phyloP scores from a whole-genome alignment of 2,329 filamentous ascomycete species.

The Arthroderma sp. region DNA sequence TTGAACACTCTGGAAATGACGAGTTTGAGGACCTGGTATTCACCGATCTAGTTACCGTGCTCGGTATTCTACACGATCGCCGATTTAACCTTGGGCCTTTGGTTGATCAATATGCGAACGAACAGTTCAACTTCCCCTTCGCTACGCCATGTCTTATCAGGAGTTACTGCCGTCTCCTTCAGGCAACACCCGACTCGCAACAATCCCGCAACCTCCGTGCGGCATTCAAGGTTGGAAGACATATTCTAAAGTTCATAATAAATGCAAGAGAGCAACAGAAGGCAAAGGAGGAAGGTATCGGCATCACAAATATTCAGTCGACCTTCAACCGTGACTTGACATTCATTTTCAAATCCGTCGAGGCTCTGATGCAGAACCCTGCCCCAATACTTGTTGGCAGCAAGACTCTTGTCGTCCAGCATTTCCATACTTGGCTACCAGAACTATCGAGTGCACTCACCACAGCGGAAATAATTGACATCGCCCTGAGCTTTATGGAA shows the following conservation, averaged over 20 bases:
- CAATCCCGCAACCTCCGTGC: slow-evolving; percentile 74
- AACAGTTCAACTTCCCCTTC: slow-evolving; percentile 82
- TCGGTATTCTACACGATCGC: slow-evolving; percentile 88
- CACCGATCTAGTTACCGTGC: slow-evolving; percentile 72
- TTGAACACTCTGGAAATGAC: slow-evolving; percentile 81
- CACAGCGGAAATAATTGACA: slow-evolving; percentile 75
- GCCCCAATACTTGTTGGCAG: slow-evolving; percentile 81
- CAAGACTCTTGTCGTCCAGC: slow-evolving; percentile 87
- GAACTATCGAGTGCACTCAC: slow-evolving; percentile 67
- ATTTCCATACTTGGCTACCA: slow-evolving; percentile 95
- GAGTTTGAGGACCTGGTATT: slow-evolving; percentile 91
- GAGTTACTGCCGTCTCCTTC: slow-evolving; percentile 72
- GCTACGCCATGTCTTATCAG: slow-evolving; percentile 77
- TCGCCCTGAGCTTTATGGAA: slow-evolving; percentile 88
- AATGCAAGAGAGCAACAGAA: slow-evolving; percentile 77
- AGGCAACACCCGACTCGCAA: slow-evolving; percentile 70
- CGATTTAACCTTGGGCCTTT: slow-evolving; percentile 83
- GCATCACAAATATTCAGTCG: slow-evolving; percentile 58
- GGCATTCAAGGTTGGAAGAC: slow-evolving; percentile 86
- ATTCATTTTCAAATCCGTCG: slow-evolving; percentile 78
- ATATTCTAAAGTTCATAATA: slow-evolving; percentile 89
- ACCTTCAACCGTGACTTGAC: slow-evolving; percentile 75
- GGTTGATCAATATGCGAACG: slow-evolving; percentile 83
- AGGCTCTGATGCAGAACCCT: slow-evolving; percentile 76
- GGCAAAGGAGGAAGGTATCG: slow-evolving; percentile 76